Evolutionary conservation across 208 protist species (phyloP).

Genomic region (Leishmania aethiopica): DNA sequence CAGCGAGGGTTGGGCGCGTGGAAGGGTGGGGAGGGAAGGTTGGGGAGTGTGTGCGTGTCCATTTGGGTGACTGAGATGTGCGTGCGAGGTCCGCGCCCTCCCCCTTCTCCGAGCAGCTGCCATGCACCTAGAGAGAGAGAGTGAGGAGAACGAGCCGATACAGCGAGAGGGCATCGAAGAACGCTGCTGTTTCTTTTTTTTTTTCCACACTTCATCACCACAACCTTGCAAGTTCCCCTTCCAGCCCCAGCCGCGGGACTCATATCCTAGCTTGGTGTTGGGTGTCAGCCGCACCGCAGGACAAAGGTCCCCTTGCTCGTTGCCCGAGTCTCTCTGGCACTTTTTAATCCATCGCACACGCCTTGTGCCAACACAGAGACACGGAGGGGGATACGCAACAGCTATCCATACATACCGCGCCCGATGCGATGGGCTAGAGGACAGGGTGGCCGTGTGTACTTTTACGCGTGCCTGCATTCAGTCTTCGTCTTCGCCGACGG

Average conservation of each 20-base stretch:
- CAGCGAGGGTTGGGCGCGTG: neutral
- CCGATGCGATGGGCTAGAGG: neutral
- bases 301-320: neutral
- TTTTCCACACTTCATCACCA: neutral
- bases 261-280: neutral
- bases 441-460: neutral
- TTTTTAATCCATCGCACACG: neutral
- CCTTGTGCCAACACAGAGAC: neutral
- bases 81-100: neutral
- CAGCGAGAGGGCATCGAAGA: neutral
- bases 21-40: neutral
- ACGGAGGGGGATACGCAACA: neutral
- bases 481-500: slow-evolving; percentile 49
- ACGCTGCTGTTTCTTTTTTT: neutral
- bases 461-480: neutral
- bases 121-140: neutral
- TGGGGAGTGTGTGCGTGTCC: neutral
- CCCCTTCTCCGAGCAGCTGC: neutral
- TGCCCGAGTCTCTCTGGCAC: neutral
- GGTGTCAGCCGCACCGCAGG: neutral
- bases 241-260: neutral
- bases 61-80: neutral
- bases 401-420: neutral
- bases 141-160: neutral
- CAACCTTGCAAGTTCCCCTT: neutral